Evolutionary conservation across 2,329 filamentous ascomycete species (phyloP).

Genomic region (Blumeriella jaapii): DNA sequence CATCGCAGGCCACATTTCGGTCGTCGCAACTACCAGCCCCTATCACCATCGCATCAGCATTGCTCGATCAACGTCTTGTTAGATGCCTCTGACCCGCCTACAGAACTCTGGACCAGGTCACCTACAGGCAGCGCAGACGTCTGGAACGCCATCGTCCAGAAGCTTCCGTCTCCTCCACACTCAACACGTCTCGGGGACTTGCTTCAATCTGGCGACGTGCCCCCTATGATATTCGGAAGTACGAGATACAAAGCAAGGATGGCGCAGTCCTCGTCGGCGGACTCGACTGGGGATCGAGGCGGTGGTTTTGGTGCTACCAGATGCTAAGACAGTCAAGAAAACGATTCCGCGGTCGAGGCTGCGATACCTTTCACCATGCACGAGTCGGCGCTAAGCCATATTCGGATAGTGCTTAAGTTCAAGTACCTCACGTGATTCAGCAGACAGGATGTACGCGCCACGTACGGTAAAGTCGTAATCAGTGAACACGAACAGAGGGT

Average conservation of each 20-base stretch:
- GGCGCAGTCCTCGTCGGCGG: not conserved
- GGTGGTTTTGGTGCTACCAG: constrained; percentile 4
- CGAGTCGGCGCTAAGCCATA: no score
- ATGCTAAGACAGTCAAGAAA: constrained; percentile 3
- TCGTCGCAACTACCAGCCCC: constrained; percentile 33
- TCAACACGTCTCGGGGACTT: no score
- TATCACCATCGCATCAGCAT: constrained; percentile 27
- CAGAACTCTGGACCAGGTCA: not conserved
- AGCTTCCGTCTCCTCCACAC: constrained; percentile 4
- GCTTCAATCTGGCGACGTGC: no score
- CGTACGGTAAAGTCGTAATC: no score
- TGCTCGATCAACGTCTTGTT: not conserved
- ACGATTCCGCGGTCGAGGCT: constrained; percentile 6
- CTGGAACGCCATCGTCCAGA: constrained; percentile 20
- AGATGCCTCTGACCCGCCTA: not conserved
- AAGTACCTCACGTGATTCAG: no score
- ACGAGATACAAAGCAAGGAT: constrained; percentile 1
- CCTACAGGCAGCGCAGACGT: constrained; percentile 21
- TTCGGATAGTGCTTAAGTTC: no score
- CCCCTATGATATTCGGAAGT: constrained; percentile 1
- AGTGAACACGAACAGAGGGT: no score
- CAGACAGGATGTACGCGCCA: no score
- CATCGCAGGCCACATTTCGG: constrained; percentile 34
- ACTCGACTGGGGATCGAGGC: not conserved
- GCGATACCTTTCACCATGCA: constrained; percentile 1